A percentile compares a stretch with the other conserved stretches of the same genome.
phyloP scores from a whole-genome alignment of 306 rosid species.

The Sicyos edulis region DNA sequence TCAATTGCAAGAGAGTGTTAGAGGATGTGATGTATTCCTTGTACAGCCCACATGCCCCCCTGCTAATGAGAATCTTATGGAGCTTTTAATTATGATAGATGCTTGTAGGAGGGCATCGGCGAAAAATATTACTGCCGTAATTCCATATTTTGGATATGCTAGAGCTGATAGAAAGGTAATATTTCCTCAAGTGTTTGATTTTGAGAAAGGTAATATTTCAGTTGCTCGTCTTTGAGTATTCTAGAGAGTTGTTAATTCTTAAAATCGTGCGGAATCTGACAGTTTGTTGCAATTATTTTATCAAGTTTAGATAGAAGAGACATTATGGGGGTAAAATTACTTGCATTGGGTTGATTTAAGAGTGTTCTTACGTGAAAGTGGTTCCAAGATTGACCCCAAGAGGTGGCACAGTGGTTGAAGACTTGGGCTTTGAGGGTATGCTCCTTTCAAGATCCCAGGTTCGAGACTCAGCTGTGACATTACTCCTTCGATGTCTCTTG shows the following conservation, averaged over 20 bases:
- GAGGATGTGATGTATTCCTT: constrained; percentile 84
- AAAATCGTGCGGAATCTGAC: not conserved
- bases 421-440: too few species aligned
- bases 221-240: too few species aligned
- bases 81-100: constrained; percentile 80
- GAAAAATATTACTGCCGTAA: constrained; percentile 78
- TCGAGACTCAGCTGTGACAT: too few species aligned
- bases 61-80: constrained; percentile 95
- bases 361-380: not conserved
- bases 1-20: constrained; percentile 93
- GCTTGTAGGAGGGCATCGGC: constrained; percentile 98
- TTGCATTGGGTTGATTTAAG: not conserved
- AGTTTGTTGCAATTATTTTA: not conserved
- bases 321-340: not conserved
- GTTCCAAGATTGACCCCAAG: not conserved
- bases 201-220: constrained; percentile 55
- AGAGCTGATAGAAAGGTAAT: constrained; percentile 95
- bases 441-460: too few species aligned
- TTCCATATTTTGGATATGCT: constrained; percentile 98
- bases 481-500: too few species aligned
- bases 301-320: not conserved
- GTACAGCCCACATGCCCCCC: constrained; percentile 92
- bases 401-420: too few species aligned
- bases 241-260: not conserved
- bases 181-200: not conserved